phyloP scores from a whole-genome alignment of 306 rosid genomes.

The Luffa acutangula region DNA sequence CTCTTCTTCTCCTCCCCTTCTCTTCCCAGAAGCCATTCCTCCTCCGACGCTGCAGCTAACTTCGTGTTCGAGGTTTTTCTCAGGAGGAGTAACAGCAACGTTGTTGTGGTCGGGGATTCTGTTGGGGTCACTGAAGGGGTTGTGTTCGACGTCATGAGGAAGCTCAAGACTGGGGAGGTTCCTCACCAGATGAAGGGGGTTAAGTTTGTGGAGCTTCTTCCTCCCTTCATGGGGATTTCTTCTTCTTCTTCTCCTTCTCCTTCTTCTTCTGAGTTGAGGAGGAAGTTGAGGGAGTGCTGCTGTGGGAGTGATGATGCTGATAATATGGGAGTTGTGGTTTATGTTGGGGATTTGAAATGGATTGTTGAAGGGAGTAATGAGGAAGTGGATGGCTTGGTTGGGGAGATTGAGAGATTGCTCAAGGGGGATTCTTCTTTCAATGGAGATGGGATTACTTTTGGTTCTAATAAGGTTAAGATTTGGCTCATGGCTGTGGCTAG shows the following conservation, averaged over 20 bases:
- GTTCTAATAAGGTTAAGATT: background rate
- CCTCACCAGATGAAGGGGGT: background rate
- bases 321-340: background rate
- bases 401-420: background rate
- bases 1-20: background rate
- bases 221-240: background rate
- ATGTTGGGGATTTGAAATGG: slow-evolving; percentile 13
- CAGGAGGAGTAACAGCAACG: background rate
- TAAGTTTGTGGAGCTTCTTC: background rate
- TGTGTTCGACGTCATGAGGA: background rate
- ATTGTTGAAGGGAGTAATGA: background rate
- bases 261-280: background rate
- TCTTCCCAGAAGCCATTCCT: background rate
- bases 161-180: slow-evolving; percentile 5
- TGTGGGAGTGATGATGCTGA: background rate
- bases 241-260: background rate
- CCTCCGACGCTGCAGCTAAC: background rate
- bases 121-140: background rate
- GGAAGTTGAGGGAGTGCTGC: background rate
- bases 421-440: background rate
- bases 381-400: background rate
- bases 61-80: background rate
- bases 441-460: background rate
- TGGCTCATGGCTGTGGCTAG: slow-evolving; percentile 6
- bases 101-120: background rate